Conservation (phyloP, 371 early-diverging fungal genomes). For the Mortierella sp. region DNA sequence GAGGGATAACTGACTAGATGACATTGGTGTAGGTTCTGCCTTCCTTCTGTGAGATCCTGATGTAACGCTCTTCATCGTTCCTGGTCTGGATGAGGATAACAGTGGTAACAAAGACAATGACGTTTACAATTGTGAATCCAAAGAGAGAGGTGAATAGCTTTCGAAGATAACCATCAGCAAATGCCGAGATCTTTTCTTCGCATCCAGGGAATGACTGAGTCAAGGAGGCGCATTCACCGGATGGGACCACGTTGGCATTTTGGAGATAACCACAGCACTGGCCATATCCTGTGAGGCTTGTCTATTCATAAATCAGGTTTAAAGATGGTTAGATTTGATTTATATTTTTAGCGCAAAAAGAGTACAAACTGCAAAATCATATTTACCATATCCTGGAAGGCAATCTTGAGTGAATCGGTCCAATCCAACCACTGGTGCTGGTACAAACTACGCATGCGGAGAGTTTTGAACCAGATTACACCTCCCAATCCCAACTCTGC, state of each 20-base stretch:
- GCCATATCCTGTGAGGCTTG: slow-evolving; percentile 30
- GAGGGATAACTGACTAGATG: too few species aligned
- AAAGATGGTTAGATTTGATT: not conserved
- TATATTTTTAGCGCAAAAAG: not conserved
- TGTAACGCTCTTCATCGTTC: slow-evolving; percentile 61
- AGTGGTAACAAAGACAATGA: slow-evolving; percentile 45
- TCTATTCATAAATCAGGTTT: slow-evolving; percentile 2
- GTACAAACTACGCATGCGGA: slow-evolving; percentile 50
- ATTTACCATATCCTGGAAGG: slow-evolving; percentile 56
- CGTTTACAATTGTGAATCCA: slow-evolving; percentile 56
- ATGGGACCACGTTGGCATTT: slow-evolving; percentile 10
- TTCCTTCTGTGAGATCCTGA: slow-evolving; percentile 56
- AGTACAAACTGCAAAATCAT: not conserved
- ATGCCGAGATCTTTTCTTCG: slow-evolving; percentile 48
- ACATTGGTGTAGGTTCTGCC: slow-evolving; percentile 40
- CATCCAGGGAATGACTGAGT: slow-evolving; percentile 24
- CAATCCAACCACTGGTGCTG: slow-evolving; percentile 33
- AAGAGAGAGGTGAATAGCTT: slow-evolving; percentile 58
- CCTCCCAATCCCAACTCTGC: slow-evolving; percentile 51
- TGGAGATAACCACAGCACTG: slow-evolving; percentile 46
- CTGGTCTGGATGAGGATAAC: slow-evolving; percentile 57
- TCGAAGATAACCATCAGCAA: slow-evolving; percentile 46
- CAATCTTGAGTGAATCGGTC: slow-evolving; percentile 32
- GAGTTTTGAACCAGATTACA: slow-evolving; percentile 55
- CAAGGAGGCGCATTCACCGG: slow-evolving; percentile 20